Conservation (phyloP, 169 alveolate species). For the Ichthyophthirius multifiliis region DNA sequence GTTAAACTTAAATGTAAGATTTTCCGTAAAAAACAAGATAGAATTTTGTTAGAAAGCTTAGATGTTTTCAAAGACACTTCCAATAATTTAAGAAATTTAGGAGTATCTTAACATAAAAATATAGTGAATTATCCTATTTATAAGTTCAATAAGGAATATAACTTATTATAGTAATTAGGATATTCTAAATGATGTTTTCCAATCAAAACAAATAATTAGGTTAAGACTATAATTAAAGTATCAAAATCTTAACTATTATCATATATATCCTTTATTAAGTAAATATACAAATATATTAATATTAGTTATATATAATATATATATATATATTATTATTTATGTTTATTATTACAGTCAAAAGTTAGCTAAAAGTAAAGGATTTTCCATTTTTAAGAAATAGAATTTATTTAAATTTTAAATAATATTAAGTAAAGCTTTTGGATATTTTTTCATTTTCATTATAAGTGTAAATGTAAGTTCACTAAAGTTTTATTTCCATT, state of each 20-base stretch:
- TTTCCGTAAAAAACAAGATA: background rate
- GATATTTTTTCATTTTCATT: too few species aligned
- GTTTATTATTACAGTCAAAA: too few species aligned
- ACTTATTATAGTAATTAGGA: slow-evolving; percentile 2
- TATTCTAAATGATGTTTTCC: slow-evolving; percentile 9
- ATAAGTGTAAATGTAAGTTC: too few species aligned
- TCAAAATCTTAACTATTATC: background rate
- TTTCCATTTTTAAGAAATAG: background rate
- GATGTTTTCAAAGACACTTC: slow-evolving; percentile 9
- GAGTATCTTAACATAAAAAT: background rate
- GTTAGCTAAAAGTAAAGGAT: background rate
- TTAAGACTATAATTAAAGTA: background rate
- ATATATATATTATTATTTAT: background rate
- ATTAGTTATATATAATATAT: background rate
- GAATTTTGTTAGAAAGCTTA: background rate
- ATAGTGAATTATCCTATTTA: background rate
- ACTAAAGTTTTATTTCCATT: too few species aligned
- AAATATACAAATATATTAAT: background rate
- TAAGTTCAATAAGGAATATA: background rate
- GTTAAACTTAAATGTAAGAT: background rate
- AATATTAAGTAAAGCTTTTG: background rate
- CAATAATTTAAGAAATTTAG: background rate
- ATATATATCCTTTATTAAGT: background rate
- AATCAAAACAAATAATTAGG: background rate
- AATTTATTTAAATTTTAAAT: background rate